These are phyloP conservation scores for Isoetes taiwanensis DNA, from an alignment of 75 land plant genomes.

Conservation along the genomic window DNA sequence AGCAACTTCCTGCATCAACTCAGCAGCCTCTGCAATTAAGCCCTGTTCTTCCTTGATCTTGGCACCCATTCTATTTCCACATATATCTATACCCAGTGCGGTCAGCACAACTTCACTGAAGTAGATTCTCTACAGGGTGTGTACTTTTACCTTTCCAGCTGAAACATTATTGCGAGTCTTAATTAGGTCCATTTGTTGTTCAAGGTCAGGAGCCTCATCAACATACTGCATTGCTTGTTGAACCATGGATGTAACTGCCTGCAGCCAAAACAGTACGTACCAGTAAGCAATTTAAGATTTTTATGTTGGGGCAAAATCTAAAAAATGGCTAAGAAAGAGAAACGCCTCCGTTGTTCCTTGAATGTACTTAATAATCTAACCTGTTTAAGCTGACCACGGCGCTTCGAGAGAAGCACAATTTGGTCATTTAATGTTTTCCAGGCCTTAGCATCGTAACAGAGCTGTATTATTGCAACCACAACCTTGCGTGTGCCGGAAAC, in stretches of 20 bases:
- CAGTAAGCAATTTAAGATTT: not conserved
- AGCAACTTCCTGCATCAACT: slow-evolving; percentile 98
- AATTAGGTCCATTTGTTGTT: slow-evolving; percentile 77
- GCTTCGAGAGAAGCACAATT: slow-evolving; percentile 69
- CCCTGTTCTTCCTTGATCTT: slow-evolving; percentile 98
- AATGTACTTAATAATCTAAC: too few relatives aligned
- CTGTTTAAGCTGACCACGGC: slow-evolving; percentile 89
- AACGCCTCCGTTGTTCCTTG: too few relatives aligned
- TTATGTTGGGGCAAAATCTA: not conserved
- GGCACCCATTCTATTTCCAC: slow-evolving; percentile 98
- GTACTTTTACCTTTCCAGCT: slow-evolving; percentile 77
- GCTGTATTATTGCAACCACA: slow-evolving; percentile 58
- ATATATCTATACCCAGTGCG: slow-evolving; percentile 80
- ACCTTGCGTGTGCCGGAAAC: slow-evolving; percentile 72
- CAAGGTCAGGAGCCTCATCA: slow-evolving; percentile 81
- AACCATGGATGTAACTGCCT: slow-evolving; percentile 97
- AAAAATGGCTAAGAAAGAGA: not conserved
- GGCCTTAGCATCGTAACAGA: slow-evolving; percentile 68
- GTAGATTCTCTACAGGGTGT: not conserved
- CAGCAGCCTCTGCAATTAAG: slow-evolving; percentile 92
- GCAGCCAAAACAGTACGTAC: not conserved
- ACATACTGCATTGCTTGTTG: slow-evolving; percentile 98
- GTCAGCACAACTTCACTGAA: not conserved
- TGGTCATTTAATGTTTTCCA: slow-evolving; percentile 93
- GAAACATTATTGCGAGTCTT: slow-evolving; percentile 86